Evolutionary conservation across 306 rosid species (phyloP).

Genomic region (Medicago lupulina): DNA sequence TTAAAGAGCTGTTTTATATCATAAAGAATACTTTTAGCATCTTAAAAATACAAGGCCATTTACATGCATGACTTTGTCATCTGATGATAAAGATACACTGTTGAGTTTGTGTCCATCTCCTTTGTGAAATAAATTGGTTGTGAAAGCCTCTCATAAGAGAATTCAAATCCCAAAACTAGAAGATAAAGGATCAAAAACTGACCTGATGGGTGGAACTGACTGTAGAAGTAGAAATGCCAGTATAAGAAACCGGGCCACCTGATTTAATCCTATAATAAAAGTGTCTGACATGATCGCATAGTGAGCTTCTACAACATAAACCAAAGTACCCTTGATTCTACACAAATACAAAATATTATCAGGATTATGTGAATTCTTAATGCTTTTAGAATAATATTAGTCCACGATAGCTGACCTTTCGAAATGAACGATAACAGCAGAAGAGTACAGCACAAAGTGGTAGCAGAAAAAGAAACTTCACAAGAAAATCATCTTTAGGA

Average conservation of each 20-base stretch:
- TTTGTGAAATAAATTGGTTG: constrained; percentile 9
- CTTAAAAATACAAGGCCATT: constrained; percentile 15
- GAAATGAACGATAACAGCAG: constrained; percentile 58
- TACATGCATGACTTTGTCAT: constrained; percentile 16
- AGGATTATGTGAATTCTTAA: constrained; percentile 38
- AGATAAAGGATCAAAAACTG: constrained; percentile 36
- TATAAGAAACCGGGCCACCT: constrained; percentile 60
- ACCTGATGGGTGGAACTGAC: constrained; percentile 66
- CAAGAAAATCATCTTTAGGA: constrained; percentile 75
- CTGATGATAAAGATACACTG: neutral
- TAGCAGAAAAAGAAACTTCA: constrained; percentile 72
- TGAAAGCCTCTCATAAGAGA: constrained; percentile 30
- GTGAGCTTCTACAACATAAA: constrained; percentile 69
- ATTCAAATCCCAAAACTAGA: constrained; percentile 34
- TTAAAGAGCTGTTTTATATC: constrained; percentile 45
- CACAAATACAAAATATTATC: constrained; percentile 34
- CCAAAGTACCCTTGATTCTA: constrained; percentile 62
- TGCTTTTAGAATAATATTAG: constrained; percentile 40
- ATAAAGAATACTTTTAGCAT: constrained; percentile 27
- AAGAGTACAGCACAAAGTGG: constrained; percentile 76
- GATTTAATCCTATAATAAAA: constrained; percentile 75
- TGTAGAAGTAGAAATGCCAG: constrained; percentile 61
- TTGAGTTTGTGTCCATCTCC: constrained; percentile 16
- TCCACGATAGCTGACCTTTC: constrained; percentile 60
- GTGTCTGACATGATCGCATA: constrained; percentile 72